Conservation (phyloP, 306 rosid species). For the Rosa rugosa region DNA sequence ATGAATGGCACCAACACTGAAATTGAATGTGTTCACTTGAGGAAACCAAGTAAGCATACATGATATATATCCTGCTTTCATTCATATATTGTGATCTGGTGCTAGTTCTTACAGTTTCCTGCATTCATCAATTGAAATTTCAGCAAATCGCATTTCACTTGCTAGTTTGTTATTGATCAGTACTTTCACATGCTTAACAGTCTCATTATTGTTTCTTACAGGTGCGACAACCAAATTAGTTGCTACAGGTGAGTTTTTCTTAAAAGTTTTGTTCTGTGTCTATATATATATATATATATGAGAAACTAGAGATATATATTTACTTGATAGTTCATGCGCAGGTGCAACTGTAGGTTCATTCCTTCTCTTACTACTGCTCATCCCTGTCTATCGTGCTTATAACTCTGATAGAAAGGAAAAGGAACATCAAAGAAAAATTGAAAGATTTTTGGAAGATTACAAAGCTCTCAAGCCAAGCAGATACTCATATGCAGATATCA, state of each 20-base stretch:
- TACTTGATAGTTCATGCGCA: constrained; percentile 14
- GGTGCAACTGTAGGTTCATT: constrained; percentile 30
- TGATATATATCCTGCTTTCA: too few relatives aligned
- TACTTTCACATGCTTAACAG: neutral
- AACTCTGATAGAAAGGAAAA: neutral
- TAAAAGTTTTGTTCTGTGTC: neutral
- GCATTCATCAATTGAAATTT: neutral
- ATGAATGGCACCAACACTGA: constrained; percentile 5
- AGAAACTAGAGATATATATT: neutral
- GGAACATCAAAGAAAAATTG: constrained; percentile 13
- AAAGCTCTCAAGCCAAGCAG: constrained; percentile 36
- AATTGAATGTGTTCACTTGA: constrained; percentile 15
- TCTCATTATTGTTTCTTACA: constrained; percentile 4
- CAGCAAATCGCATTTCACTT: neutral
- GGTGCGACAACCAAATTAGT: constrained; percentile 19
- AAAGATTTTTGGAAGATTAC: constrained; percentile 36
- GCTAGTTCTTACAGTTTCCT: neutral
- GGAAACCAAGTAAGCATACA: constrained; percentile 13
- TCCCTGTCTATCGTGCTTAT: constrained; percentile 11
- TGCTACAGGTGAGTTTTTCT: constrained; percentile 28
- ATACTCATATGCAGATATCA: constrained; percentile 27
- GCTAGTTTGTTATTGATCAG: neutral
- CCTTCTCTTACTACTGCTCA: neutral
- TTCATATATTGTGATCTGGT: too few relatives aligned
- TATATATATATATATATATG: too few relatives aligned